Evolutionary conservation across 306 rosid species (phyloP).

Genomic region (Cicer arietinum): DNA sequence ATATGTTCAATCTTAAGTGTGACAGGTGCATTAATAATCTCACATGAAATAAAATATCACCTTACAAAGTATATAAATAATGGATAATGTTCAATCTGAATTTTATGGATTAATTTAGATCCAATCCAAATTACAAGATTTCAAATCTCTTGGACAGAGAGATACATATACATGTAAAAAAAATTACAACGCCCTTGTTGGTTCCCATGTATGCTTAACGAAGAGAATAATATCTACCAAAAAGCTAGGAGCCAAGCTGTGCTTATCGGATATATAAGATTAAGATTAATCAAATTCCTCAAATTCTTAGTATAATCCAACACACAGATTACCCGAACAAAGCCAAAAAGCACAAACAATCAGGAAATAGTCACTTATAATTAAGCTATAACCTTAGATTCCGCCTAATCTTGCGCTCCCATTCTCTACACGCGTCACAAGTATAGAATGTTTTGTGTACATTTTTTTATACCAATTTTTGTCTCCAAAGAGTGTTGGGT

Average conservation of each 20-base stretch:
- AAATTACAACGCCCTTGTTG: not conserved
- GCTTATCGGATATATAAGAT: slow-evolving; percentile 34
- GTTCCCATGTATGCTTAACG: not conserved
- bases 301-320: slow-evolving; percentile 34
- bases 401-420: slow-evolving; percentile 54
- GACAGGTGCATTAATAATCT: no score
- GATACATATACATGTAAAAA: no score
- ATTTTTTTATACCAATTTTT: not conserved
- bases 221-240: slow-evolving; percentile 40
- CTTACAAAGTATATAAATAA: no score
- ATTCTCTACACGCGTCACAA: slow-evolving; percentile 56
- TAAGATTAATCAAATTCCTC: slow-evolving; percentile 47
- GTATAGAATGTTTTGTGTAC: not conserved
- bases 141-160: no score
- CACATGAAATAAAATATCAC: no score
- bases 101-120: no score
- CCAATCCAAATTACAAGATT: no score
- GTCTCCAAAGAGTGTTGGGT: slow-evolving; percentile 45
- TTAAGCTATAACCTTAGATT: slow-evolving; percentile 43
- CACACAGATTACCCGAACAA: slow-evolving; percentile 45
- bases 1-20: no score
- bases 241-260: slow-evolving; percentile 54
- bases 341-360: not conserved
- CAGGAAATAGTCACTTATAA: slow-evolving; percentile 37
- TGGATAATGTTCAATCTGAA: no score